phyloP scores from a whole-genome alignment of 2,329 filamentous ascomycete species.

The Penicillium griseofulvum region DNA sequence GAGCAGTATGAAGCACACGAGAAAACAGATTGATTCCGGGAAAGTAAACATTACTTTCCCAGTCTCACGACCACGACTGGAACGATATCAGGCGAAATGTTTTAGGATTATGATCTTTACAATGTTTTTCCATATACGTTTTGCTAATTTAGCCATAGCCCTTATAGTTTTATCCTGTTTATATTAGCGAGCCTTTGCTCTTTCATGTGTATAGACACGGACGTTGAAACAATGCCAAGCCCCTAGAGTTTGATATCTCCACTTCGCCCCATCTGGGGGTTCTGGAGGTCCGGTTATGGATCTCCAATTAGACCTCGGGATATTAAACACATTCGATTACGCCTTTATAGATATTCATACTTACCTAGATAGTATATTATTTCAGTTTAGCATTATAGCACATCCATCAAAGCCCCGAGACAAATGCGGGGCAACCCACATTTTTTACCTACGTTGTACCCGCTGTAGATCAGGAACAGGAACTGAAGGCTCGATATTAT shows the following conservation, averaged over 20 bases:
- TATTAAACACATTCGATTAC: neutral
- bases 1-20: neutral
- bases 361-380: neutral
- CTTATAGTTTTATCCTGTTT: neutral
- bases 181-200: neutral
- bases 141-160: conserved; percentile 4
- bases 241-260: neutral
- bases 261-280: neutral
- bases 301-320: neutral
- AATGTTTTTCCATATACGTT: neutral
- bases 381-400: no score
- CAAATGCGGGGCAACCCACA: neutral
- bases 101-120: conserved; percentile 4
- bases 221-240: conserved; percentile 2
- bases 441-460: neutral
- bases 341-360: no score
- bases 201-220: neutral
- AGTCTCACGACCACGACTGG: conserved; percentile 15
- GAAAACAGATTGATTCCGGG: neutral
- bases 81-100: conserved; percentile 18
- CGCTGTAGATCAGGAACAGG: neutral
- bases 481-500: conserved; percentile 7
- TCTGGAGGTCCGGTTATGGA: neutral
- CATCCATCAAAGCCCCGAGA: neutral
- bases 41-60: neutral